Evolutionary conservation across 2,329 filamentous ascomycete species (phyloP), one percentile per base, ranked within the genome.

Genomic region (Calcarisporium arbuscula): DNA sequence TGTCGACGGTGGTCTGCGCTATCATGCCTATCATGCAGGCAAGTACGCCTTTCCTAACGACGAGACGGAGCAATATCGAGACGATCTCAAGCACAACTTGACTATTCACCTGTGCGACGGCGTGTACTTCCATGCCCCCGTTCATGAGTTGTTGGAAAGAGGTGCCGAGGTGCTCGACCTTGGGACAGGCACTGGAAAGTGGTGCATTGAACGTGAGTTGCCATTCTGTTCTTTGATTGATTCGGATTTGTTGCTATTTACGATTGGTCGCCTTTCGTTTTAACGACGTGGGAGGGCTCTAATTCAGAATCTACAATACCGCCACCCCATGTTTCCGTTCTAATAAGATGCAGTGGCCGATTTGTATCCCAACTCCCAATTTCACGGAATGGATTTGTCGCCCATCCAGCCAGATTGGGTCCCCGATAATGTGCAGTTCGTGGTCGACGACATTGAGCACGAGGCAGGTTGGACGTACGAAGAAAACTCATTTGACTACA

Each of bases 341-440:
- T n/a, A n/a, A n/a, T n/a, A n/a, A n/a, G n/a, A 1, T 6, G 20
- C 32, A 72, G 68, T 72, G 41, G 68, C 63, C 35, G 68, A 73
- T 35, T 51, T 51, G 20, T 72, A 66, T 36, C 64, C 65, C 5
- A 55, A 60, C 2, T 51, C 64, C 1, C 51, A 50, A 19, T 64
- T 73, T 28, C 62, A 64, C 26, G 68, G 68, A 40, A 61, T 70
- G 50, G 69, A 72, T 41, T 51, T 72, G 3, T 72, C 69, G 2
- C 68, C 68, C 1, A 73, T 72, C 26, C 69, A 73, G 32, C 68
- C 69, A 0, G 64, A 64, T 30, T 68, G 64, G 48, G 66, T 72
- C 0, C 68, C 68, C 3, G 58, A 65, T 33, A 73, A 72, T 35
- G 65, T 68, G n/a, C 57, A 62, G 17, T 72, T 72, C 41, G 60